Conservation (phyloP, 2,329 filamentous ascomycete genomes). For the Colletotrichum destructivum region DNA sequence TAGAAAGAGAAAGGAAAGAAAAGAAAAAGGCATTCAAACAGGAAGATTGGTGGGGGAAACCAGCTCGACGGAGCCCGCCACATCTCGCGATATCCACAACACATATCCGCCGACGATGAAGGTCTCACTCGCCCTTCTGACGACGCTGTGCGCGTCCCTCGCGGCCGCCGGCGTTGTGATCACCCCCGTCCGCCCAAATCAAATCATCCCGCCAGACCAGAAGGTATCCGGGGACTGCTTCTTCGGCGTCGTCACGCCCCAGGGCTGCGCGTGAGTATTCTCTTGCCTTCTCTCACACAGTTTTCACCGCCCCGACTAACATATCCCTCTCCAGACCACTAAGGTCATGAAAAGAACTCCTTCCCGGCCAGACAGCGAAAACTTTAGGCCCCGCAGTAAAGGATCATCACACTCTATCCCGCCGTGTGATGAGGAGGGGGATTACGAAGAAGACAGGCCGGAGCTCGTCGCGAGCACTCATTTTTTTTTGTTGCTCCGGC, state of each 20-base stretch:
- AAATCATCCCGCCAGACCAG: constrained; percentile 60
- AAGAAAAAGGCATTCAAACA: constrained; percentile 2
- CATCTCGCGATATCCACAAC: neutral
- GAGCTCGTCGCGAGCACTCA: constrained; percentile 31
- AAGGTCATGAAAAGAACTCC: constrained; percentile 6
- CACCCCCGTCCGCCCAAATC: constrained; percentile 66
- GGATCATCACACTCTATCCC: neutral
- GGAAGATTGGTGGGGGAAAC: neutral
- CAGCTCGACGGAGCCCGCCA: neutral
- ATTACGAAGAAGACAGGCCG: constrained; percentile 18
- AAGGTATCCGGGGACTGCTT: constrained; percentile 64
- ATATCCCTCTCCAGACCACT: constrained; percentile 1
- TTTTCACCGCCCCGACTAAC: neutral
- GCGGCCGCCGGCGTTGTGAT: constrained; percentile 69
- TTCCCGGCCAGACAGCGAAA: too few relatives aligned
- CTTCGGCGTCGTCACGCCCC: constrained; percentile 69
- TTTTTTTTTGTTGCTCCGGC: neutral
- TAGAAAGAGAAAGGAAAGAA: constrained; percentile 34
- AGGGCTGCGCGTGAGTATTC: constrained; percentile 69
- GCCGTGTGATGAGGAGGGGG: constrained; percentile 9
- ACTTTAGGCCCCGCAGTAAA: too few relatives aligned
- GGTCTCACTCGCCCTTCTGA: constrained; percentile 53
- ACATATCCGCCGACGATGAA: constrained; percentile 56
- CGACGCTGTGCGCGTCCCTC: constrained; percentile 62
- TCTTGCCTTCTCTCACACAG: too few relatives aligned